These are phyloP conservation scores for Geotrichum phurueaensis DNA, from an alignment of 1,139 yeast genomes.

Conservation along the genomic window DNA sequence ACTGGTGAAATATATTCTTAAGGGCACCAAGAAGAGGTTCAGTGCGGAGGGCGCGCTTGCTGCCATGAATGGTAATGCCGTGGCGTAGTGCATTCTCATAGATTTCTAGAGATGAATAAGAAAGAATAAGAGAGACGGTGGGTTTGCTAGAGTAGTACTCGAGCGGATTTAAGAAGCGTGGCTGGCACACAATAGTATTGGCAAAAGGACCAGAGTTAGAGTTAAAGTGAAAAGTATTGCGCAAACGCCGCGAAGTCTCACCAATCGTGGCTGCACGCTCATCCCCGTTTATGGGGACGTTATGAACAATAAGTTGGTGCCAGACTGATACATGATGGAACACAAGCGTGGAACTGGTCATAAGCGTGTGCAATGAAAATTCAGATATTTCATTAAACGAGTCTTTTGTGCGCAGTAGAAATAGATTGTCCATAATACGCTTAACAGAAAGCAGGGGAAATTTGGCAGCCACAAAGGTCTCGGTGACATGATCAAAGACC, in stretches of 20 bases:
- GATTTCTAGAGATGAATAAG: slow-evolving; percentile 1
- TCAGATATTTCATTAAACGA: neutral
- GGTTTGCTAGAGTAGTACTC: slow-evolving; percentile 4
- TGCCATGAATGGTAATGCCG: neutral
- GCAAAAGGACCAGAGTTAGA: slow-evolving; percentile 4
- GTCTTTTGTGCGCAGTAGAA: slow-evolving; percentile 2
- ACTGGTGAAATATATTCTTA: slow-evolving; percentile 10
- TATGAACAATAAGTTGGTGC: slow-evolving; percentile 12
- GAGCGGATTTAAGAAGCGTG: slow-evolving; percentile 8
- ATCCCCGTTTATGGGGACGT: slow-evolving; percentile 1
- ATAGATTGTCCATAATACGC: neutral
- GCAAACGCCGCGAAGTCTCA: neutral
- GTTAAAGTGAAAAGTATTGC: neutral
- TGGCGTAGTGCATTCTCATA: slow-evolving; percentile 1
- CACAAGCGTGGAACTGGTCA: neutral
- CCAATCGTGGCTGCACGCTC: neutral
- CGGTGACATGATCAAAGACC: neutral
- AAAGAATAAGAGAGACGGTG: slow-evolving; percentile 8
- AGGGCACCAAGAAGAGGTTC: slow-evolving; percentile 10
- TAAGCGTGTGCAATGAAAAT: neutral
- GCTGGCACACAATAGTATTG: slow-evolving; percentile 6
- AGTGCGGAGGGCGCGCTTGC: neutral
- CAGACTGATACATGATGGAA: slow-evolving; percentile 8
- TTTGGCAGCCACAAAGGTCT: neutral
- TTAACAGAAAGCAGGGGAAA: slow-evolving; percentile 3